Conservation (phyloP, 2,329 filamentous ascomycete species). For the Ramularia endophylla region DNA sequence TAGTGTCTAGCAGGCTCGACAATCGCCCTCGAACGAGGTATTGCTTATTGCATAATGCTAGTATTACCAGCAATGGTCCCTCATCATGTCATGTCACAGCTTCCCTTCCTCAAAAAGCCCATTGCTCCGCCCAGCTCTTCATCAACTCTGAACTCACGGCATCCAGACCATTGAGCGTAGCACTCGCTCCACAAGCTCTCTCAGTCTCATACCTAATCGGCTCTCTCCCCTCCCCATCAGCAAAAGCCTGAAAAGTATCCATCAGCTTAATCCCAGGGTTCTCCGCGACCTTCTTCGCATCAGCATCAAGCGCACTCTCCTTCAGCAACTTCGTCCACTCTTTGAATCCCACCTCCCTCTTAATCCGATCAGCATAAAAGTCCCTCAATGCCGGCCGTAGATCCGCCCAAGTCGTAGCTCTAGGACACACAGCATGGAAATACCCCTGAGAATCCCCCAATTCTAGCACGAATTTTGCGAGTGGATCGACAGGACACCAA, state of each 20-base stretch:
- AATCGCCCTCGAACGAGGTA: too few species aligned
- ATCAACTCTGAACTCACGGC: too few species aligned
- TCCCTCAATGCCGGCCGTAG: background rate
- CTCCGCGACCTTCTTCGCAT: background rate
- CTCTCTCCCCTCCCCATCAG: background rate
- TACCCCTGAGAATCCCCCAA: background rate
- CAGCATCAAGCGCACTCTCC: background rate
- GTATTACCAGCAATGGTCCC: too few species aligned
- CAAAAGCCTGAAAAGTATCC: slow-evolving; percentile 1
- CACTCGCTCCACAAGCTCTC: too few species aligned
- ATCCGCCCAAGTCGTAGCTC: background rate
- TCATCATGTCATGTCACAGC: too few species aligned
- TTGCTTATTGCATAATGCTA: too few species aligned
- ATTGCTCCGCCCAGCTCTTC: too few species aligned
- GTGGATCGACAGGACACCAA: slow-evolving; percentile 40
- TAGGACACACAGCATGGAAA: background rate
- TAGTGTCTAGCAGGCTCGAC: too few species aligned
- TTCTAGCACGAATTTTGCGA: slow-evolving; percentile 25
- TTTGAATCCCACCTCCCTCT: background rate
- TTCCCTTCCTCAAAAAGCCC: too few species aligned
- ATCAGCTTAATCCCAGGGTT: background rate
- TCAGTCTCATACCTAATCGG: too few species aligned
- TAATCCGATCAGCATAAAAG: background rate
- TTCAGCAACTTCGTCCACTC: background rate
- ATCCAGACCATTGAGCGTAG: too few species aligned